Conservation (phyloP, 2,329 filamentous ascomycete species). For the Proliferodiscus dingleyae region DNA sequence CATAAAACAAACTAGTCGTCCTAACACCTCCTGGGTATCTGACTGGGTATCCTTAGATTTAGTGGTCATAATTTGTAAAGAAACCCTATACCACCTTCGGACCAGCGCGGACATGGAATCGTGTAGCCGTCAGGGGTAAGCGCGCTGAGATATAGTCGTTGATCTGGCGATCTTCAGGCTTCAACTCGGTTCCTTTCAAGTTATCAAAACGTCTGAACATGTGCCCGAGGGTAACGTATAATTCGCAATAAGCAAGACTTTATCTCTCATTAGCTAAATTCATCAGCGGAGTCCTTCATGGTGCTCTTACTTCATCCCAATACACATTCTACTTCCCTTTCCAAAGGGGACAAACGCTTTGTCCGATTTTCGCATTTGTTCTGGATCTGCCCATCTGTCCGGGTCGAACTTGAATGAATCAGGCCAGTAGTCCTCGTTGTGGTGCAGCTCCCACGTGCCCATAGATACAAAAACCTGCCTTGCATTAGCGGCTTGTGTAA, state of each 20-base stretch:
- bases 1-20: no score
- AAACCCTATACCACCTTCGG: no score
- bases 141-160: background rate
- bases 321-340: conserved; percentile 10
- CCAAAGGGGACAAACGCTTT: conserved; percentile 32
- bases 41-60: no score
- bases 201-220: conserved; percentile 3
- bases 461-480: conserved; percentile 23
- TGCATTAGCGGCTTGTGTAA: no score
- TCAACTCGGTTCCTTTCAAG: background rate
- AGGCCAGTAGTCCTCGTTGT: conserved; percentile 31
- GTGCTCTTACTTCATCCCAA: conserved; percentile 10
- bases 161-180: background rate
- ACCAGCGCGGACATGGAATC: no score
- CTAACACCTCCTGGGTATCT: no score
- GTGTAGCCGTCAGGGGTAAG: no score
- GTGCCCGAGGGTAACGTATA: background rate
- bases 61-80: no score
- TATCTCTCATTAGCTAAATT: no score
- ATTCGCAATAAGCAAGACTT: no score
- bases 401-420: conserved; percentile 33
- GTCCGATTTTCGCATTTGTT: conserved; percentile 20
- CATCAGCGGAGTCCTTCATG: no score
- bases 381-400: conserved; percentile 28
- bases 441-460: conserved; percentile 31